These are phyloP conservation scores for Terfezia boudieri DNA, from an alignment of 495 filamentous ascomycete genomes.

Conservation along the genomic window DNA sequence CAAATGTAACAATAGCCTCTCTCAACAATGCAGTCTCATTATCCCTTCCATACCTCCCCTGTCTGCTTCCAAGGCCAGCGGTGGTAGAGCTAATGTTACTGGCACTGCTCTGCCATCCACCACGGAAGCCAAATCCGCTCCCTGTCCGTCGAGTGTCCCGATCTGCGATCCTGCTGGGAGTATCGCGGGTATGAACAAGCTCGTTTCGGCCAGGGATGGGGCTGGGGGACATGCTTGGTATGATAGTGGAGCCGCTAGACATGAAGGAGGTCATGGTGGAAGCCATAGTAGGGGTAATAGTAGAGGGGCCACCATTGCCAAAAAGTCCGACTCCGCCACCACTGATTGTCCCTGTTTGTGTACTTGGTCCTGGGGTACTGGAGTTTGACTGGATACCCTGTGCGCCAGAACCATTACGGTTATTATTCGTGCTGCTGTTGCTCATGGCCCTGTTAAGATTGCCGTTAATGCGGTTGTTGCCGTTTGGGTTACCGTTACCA, in stretches of 20 bases:
- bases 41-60: slow-evolving; percentile 14
- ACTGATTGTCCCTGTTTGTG: not conserved
- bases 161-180: not conserved
- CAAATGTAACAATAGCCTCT: slow-evolving; percentile 15
- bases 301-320: not conserved
- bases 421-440: not conserved
- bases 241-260: too few species aligned
- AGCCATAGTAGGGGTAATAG: not conserved
- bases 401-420: not conserved
- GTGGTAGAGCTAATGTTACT: slow-evolving; percentile 6
- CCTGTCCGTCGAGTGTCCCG: not conserved
- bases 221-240: too few species aligned
- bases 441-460: not conserved
- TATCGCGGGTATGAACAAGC: not conserved
- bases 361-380: not conserved
- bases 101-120: not conserved
- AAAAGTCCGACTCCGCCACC: not conserved
- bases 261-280: too few species aligned
- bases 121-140: not conserved
- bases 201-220: not conserved
- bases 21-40: slow-evolving; percentile 16
- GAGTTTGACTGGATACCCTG: too few species aligned
- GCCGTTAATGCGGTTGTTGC: not conserved
- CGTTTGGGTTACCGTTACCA: not conserved
- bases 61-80: slow-evolving; percentile 6